phyloP scores from a whole-genome alignment of 2,329 filamentous ascomycete genomes.

The Malbranchea cinnamomea region DNA sequence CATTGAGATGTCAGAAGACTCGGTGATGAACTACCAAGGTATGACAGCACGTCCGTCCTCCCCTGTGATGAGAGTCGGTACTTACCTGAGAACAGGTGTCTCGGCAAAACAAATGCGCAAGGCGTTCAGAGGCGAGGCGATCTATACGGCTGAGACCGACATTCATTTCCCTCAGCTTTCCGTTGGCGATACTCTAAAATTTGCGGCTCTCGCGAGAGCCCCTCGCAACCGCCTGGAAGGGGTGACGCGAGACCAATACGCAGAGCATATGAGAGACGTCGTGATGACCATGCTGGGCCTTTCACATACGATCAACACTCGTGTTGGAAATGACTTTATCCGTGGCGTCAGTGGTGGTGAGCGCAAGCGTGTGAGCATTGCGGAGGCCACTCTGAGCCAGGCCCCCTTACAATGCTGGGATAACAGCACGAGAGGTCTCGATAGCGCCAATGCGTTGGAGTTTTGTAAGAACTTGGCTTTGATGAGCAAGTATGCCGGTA shows the following conservation, averaged over 20 bases:
- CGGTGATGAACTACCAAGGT: conserved; percentile 65
- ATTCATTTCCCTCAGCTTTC: conserved; percentile 72
- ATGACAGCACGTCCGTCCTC: conserved; percentile 25
- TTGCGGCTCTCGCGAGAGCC: conserved; percentile 71
- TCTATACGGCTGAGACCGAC: conserved; percentile 77
- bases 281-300: conserved; percentile 41
- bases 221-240: conserved; percentile 55
- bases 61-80: conserved; percentile 31
- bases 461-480: conserved; percentile 57
- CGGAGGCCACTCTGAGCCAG: conserved; percentile 65
- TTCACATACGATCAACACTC: conserved; percentile 69
- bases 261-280: conserved; percentile 27
- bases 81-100: neutral
- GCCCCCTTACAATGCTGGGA: conserved; percentile 62
- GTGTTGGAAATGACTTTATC: conserved; percentile 69
- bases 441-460: conserved; percentile 52
- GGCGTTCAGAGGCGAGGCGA: conserved; percentile 62
- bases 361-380: conserved; percentile 66
- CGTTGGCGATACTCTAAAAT: conserved; percentile 71
- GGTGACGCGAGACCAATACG: conserved; percentile 22
- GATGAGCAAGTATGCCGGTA: conserved; percentile 71
- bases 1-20: conserved; percentile 52
- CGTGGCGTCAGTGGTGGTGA: conserved; percentile 69
- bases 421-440: conserved; percentile 55
- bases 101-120: conserved; percentile 44